Percentiles rank a stretch among this genome's conserved stretches.
Evolutionary conservation across 495 filamentous ascomycete genomes (phyloP).

Genomic region (Aspergillus asperescens): DNA sequence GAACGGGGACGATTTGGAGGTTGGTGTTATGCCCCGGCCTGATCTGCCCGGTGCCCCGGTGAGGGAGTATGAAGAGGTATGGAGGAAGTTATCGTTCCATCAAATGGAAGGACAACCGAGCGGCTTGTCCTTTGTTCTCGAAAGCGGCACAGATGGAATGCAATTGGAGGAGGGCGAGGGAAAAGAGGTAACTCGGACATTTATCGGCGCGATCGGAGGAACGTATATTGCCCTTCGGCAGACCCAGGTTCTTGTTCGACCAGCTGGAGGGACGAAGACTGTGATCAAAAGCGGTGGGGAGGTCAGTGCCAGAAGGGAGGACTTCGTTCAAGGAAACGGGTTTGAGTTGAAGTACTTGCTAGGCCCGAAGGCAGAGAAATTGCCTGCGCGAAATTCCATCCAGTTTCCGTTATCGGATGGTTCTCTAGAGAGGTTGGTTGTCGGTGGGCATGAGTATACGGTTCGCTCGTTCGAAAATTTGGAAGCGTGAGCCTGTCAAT

Average conservation of each 20-base stretch:
- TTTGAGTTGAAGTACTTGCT: conserved; percentile 31
- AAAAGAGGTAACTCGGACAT: conserved; percentile 28
- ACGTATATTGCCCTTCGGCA: conserved; percentile 37
- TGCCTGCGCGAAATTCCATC: conserved; percentile 27
- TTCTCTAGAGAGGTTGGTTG: conserved; percentile 16
- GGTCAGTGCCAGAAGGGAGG: conserved; percentile 37
- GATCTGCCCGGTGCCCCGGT: conserved; percentile 34
- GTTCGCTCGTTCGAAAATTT: conserved; percentile 34
- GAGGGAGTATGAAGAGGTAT: conserved; percentile 37
- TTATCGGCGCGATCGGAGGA: conserved; percentile 35
- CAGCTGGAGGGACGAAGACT: conserved; percentile 10
- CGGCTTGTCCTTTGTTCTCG: conserved; percentile 36
- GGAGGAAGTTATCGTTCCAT: conserved; percentile 32
- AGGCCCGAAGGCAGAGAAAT: conserved; percentile 12
- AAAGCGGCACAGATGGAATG: conserved; percentile 28
- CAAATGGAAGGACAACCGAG: conserved; percentile 19
- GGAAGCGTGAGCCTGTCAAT: background rate
- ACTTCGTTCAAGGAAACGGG: conserved; percentile 21
- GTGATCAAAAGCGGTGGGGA: conserved; percentile 25
- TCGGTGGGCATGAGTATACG: conserved; percentile 27
- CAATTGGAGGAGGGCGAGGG: conserved; percentile 19
- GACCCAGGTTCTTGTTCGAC: conserved; percentile 18
- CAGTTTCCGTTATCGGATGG: conserved; percentile 16
- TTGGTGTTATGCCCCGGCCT: conserved; percentile 35
- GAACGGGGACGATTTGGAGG: conserved; percentile 40